Percentiles rank a stretch among this genome's conserved stretches.
Conservation (phyloP, 495 filamentous ascomycete species). For the Tirmania nivea region DNA sequence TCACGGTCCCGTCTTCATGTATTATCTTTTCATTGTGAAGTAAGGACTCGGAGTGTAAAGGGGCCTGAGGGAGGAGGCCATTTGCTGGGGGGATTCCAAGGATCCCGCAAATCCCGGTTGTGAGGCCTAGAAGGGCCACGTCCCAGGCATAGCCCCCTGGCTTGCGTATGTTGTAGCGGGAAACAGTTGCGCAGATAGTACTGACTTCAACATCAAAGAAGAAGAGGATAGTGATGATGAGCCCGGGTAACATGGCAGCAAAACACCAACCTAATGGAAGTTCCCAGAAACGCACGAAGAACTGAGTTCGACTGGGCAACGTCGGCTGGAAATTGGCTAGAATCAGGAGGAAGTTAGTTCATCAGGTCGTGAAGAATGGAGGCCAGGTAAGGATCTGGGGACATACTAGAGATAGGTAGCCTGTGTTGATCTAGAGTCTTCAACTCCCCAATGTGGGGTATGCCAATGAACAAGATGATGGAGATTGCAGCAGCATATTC, state of each 20-base stretch:
- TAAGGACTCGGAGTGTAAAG: constrained; percentile 44
- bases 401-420: constrained; percentile 30
- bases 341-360: constrained; percentile 32
- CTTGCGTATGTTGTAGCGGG: constrained; percentile 42
- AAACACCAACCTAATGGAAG: constrained; percentile 40
- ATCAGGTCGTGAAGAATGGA: constrained; percentile 33
- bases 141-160: constrained; percentile 53
- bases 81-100: constrained; percentile 49
- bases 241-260: constrained; percentile 39
- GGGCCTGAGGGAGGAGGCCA: constrained; percentile 47
- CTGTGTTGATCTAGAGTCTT: constrained; percentile 39
- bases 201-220: constrained; percentile 59
- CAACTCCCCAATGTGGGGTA: constrained; percentile 45
- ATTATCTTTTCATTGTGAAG: constrained; percentile 30
- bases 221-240: constrained; percentile 48
- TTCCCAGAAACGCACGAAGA: constrained; percentile 47
- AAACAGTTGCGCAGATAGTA: constrained; percentile 52
- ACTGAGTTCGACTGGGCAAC: constrained; percentile 32
- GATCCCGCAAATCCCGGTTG: constrained; percentile 46
- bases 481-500: constrained; percentile 55
- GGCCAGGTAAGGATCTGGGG: no score
- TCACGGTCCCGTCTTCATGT: constrained; percentile 18
- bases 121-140: constrained; percentile 42
- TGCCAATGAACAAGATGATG: constrained; percentile 44
- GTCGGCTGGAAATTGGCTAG: constrained; percentile 36